Evolutionary conservation across 2,329 filamentous ascomycete genomes (phyloP), one percentile per base, ranked within the genome.

Genomic region (Aspergillus pseudoterreus): DNA sequence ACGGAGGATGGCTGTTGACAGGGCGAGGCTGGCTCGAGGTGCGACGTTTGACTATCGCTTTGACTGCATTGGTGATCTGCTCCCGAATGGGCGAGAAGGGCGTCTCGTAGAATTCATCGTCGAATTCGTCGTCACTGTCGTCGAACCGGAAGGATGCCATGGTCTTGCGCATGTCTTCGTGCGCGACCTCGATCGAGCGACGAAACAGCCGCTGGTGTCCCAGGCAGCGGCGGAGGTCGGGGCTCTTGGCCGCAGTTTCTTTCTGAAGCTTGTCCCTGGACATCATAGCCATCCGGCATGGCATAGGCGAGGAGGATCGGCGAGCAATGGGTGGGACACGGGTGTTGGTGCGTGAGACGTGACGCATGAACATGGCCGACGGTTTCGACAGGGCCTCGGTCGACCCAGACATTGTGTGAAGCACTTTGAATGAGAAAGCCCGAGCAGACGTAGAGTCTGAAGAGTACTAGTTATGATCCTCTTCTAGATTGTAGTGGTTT

Each of bases 171-270:
- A 57, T 53, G 17, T 56, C 56, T 0, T 48, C 35, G 15, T 62
- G 54, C 3, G 59, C 56, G 6, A 54, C 47, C 12, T 57, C 22
- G 21, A 61, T 52, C 2, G 60, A 60, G 2, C 52, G 55, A 3
- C 51, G 52, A 9, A 61, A 53, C 15, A 62, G 47, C 3, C 47
- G 41, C 17, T 60, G 53, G 36, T 63, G 61, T 42, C 55, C 58
- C 5, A 62, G 38, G 24, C 61, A 63, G n/a, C 59, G 59, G n/a
- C 61, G 61, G 10, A 63, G 53, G 44, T 63, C 55, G 4, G 61
- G 61, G 21, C 54, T 57, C n/a, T 52, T 47, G 2, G 51, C 43
- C 2, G 54, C 39, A 5, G 48, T 14, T 38, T 62, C 58, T 17
- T 51, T 39, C 12, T 53, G 43, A 4, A 63, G 58, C 21, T 61